Conservation (phyloP, 2,329 filamentous ascomycete genomes). For the Ophiostoma piceae region DNA sequence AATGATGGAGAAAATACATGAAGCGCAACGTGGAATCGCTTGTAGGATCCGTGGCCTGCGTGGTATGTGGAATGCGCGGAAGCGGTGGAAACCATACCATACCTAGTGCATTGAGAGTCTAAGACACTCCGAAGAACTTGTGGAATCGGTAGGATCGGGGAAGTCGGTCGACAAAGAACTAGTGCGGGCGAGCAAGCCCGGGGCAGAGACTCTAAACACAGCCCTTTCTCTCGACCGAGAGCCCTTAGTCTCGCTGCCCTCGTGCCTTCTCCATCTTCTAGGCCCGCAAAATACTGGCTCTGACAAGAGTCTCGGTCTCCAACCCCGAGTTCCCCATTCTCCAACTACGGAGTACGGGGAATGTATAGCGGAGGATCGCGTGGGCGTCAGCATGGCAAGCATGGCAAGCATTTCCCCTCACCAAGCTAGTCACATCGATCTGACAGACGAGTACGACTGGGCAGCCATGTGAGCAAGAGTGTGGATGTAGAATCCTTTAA, state of each 20-base stretch:
- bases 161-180: conserved; percentile 1
- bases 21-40: background rate
- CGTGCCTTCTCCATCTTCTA: conserved; percentile 9
- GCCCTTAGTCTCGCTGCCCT: conserved; percentile 4
- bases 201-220: background rate
- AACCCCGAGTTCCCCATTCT: conserved; percentile 12
- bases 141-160: conserved; percentile 4
- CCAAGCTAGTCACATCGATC: background rate
- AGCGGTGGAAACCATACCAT: conserved; percentile 4
- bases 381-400: background rate
- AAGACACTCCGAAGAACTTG: conserved; percentile 1
- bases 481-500: background rate
- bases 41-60: background rate
- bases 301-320: background rate
- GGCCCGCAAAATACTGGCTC: conserved; percentile 12
- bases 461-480: conserved; percentile 12
- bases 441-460: background rate
- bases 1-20: background rate
- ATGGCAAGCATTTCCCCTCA: conserved; percentile 9
- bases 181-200: conserved; percentile 7
- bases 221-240: background rate
- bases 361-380: conserved; percentile 12
- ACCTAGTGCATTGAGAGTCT: conserved; percentile 6
- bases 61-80: conserved; percentile 10
- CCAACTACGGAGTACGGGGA: background rate